phyloP scores from a whole-genome alignment of 2,329 filamentous ascomycete genomes.

The Ophiocordyceps camponoti-saundersi region DNA sequence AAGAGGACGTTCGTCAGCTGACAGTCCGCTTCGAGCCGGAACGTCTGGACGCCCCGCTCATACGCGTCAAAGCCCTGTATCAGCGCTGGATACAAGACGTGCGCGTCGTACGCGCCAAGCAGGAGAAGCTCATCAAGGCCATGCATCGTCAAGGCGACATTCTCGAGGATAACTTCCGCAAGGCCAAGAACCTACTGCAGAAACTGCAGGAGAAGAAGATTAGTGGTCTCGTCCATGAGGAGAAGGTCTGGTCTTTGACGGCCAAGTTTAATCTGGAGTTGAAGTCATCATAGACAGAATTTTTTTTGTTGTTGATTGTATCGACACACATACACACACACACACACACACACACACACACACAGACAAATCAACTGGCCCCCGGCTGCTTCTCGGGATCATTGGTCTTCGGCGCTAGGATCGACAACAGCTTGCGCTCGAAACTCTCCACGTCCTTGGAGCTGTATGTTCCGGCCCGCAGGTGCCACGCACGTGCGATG shows the following conservation, averaged over 20 bases:
- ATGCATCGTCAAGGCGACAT: not conserved
- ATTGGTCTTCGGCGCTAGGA: conserved; percentile 5
- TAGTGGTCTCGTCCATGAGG: not conserved
- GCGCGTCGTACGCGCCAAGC: not conserved
- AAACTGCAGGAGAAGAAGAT: not conserved
- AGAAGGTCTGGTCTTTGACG: not conserved
- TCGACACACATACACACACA: too few relatives aligned
- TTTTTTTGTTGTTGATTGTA: too few relatives aligned
- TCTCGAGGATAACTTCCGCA: not conserved
- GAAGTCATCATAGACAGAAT: conserved; percentile 10
- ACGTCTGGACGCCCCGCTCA: conserved; percentile 27
- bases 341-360: too few relatives aligned
- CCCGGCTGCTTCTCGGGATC: not conserved
- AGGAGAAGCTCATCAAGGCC: not conserved
- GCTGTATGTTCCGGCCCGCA: conserved; percentile 19
- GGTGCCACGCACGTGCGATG: conserved; percentile 18
- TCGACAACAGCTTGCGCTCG: conserved; percentile 19
- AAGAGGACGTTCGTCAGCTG: conserved; percentile 43
- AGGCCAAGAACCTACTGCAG: not conserved
- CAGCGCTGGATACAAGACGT: not conserved
- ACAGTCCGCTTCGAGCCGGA: conserved; percentile 35
- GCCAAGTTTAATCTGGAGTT: not conserved
- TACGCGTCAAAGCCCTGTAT: conserved; percentile 15
- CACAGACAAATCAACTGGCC: not conserved
- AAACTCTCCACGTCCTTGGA: conserved; percentile 17